These are phyloP conservation scores for Notholithocarpus densiflorus DNA, from an alignment of 306 rosid species.

Conservation along the genomic window DNA sequence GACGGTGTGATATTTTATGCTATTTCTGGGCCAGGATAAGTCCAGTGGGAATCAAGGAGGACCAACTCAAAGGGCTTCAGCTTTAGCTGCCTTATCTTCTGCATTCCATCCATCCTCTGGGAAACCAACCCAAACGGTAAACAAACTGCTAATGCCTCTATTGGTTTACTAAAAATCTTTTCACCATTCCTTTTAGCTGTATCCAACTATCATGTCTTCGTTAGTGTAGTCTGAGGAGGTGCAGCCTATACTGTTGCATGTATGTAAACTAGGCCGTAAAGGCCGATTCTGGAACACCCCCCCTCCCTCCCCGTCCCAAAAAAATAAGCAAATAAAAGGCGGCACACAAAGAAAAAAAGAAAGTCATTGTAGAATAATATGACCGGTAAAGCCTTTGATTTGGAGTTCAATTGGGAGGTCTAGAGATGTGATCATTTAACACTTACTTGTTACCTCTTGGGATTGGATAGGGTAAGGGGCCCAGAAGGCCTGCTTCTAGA, in stretches of 20 bases:
- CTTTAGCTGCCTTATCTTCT: slow-evolving; percentile 58
- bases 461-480: not conserved
- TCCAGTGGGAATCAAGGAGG: slow-evolving; percentile 55
- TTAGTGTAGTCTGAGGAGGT: not conserved
- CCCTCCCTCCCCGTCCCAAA: no score
- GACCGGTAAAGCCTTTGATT: not conserved
- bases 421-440: not conserved
- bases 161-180: not conserved
- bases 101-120: slow-evolving; percentile 55
- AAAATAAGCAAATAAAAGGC: no score
- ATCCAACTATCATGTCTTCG: not conserved
- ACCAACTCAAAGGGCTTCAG: slow-evolving; percentile 61
- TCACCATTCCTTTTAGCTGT: not conserved
- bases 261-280: not conserved
- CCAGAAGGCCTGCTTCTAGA: not conserved
- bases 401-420: no score
- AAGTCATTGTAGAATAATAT: not conserved
- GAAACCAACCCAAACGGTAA: slow-evolving; percentile 44
- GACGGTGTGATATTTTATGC: slow-evolving; percentile 9
- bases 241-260: not conserved
- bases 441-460: not conserved
- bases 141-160: slow-evolving; percentile 1
- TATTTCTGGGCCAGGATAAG: slow-evolving; percentile 42
- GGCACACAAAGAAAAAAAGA: not conserved
- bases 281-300: not conserved